Evolutionary conservation across 139 green algal species (phyloP).

Genomic region (Chlamydomonas sp.): DNA sequence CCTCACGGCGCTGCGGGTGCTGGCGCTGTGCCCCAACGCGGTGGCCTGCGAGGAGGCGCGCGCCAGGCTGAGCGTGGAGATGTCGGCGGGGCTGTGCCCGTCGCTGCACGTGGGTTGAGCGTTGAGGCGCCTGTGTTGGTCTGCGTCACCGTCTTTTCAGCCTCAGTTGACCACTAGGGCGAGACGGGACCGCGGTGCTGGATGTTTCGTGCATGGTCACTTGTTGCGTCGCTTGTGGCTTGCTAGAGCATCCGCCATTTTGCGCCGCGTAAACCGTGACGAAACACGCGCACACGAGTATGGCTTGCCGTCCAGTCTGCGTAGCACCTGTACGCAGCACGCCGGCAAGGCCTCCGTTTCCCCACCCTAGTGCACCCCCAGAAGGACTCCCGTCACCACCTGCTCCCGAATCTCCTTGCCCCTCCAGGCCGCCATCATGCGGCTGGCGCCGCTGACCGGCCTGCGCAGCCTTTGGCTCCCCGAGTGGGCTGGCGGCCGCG

Average conservation of each 20-base stretch:
- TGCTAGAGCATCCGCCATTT: no score
- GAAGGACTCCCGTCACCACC: background rate
- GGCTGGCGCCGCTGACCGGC: background rate
- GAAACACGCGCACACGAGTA: no score
- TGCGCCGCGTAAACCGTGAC: no score
- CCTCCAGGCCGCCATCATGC: background rate
- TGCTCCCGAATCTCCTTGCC: background rate
- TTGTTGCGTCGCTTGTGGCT: no score
- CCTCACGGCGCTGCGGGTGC: conserved; percentile 1
- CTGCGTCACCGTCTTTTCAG: no score
- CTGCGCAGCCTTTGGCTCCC: conserved; percentile 24
- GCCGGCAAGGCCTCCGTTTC: background rate
- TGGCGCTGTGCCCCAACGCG: conserved; percentile 18
- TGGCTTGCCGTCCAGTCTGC: no score
- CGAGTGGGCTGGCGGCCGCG: conserved; percentile 19
- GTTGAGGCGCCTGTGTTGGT: no score
- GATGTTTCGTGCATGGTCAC: no score
- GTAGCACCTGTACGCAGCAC: background rate
- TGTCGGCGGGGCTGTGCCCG: background rate
- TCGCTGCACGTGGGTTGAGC: conserved; percentile 2
- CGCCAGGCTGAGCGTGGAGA: conserved; percentile 5
- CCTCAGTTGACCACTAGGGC: no score
- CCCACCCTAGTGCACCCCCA: background rate
- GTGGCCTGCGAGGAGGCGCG: conserved; percentile 5
- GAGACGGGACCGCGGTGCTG: no score